Evolutionary conservation across 176 grass and related monocot species (phyloP).

Genomic region (Saccharum spontaneum): DNA sequence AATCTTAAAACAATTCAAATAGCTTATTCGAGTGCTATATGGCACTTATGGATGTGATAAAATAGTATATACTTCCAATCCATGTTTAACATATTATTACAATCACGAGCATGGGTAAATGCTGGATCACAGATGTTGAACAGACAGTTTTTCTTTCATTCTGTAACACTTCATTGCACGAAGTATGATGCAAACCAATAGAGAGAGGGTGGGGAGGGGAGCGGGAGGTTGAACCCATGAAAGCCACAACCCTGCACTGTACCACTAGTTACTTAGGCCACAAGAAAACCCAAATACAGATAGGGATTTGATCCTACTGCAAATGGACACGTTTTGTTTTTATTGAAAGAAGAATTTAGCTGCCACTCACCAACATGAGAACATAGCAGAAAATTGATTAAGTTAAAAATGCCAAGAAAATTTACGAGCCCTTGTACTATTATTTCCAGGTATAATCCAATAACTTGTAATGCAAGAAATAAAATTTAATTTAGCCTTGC

Average conservation of each 20-base stretch:
- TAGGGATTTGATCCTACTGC: background rate
- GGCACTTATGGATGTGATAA: background rate
- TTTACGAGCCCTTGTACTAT: background rate
- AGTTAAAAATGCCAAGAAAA: background rate
- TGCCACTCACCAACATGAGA: constrained; percentile 13
- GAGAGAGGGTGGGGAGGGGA: background rate
- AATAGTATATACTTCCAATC: background rate
- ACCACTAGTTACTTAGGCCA: background rate
- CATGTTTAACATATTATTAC: constrained; percentile 10
- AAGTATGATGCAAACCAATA: background rate
- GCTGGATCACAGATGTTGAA: background rate
- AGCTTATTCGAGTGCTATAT: background rate
- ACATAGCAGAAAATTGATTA: background rate
- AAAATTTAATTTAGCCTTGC: constrained; percentile 16
- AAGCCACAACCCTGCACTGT: background rate
- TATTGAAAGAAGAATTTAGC: background rate
- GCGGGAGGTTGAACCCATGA: background rate
- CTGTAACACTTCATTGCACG: constrained; percentile 2
- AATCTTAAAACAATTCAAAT: background rate
- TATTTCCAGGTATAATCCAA: background rate
- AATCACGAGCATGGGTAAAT: background rate
- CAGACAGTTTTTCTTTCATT: constrained; percentile 13
- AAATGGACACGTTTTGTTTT: background rate
- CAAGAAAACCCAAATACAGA: background rate
- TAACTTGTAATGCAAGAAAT: background rate